Evolutionary conservation across 768 basidiomycete species (phyloP).

Genomic region (Podaxis sp.): DNA sequence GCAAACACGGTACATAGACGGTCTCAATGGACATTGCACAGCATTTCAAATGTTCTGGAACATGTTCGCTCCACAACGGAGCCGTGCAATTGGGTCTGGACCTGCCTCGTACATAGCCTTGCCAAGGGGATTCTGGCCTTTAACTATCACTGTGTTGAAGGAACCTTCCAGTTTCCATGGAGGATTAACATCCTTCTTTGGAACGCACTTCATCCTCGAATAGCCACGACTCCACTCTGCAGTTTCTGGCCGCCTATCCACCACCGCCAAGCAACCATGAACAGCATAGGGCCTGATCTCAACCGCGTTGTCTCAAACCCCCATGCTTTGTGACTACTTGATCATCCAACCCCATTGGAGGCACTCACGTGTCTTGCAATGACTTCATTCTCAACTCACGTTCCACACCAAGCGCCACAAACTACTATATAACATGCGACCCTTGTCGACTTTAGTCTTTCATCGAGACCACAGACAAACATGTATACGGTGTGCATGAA

Average conservation of each 20-base stretch:
- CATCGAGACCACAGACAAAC: neutral
- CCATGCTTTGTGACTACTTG: neutral
- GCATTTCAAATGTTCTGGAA: neutral
- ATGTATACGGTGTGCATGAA: conserved; percentile 1
- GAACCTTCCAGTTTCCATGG: no score
- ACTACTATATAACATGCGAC: neutral
- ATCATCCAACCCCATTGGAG: neutral
- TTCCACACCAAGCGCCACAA: neutral
- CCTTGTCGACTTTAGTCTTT: neutral
- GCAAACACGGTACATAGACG: no score
- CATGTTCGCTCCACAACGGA: neutral
- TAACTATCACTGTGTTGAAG: no score
- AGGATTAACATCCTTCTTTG: no score
- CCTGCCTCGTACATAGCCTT: neutral
- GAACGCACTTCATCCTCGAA: no score
- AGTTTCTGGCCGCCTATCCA: no score
- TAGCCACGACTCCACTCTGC: no score
- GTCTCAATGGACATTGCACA: neutral
- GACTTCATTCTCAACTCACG: neutral
- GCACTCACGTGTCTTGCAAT: neutral
- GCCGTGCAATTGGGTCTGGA: neutral
- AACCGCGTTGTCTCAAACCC: neutral
- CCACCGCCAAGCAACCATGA: no score
- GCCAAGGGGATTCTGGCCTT: neutral
- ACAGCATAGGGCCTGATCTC: neutral